Evolutionary conservation across 139 green algal genomes (phyloP).

Genomic region (Chlamydomonas asymmetrica): DNA sequence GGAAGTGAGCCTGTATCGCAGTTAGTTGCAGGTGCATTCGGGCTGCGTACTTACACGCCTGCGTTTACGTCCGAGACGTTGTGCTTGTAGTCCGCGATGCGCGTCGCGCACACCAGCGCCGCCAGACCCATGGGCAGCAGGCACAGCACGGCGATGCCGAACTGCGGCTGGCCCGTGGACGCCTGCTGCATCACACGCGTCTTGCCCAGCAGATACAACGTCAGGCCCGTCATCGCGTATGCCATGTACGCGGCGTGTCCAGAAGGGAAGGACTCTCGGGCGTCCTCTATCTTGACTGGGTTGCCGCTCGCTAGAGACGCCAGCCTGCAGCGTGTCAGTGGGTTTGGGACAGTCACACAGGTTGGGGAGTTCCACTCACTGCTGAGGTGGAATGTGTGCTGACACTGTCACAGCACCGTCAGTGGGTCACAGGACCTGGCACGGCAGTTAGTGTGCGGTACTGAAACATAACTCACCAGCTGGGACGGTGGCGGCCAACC

Average conservation of each 20-base stretch:
- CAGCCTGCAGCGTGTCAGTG: conserved; percentile 32
- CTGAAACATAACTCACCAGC: conserved; percentile 30
- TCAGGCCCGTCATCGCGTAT: conserved; percentile 35
- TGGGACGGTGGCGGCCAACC: conserved; percentile 29
- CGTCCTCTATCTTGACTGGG: conserved; percentile 9
- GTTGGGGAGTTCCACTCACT: background rate
- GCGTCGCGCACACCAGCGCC: conserved; percentile 40
- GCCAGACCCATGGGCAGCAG: conserved; percentile 42
- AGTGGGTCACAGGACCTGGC: background rate
- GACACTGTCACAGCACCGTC: background rate
- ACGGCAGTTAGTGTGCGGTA: background rate
- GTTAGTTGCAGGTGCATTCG: no score
- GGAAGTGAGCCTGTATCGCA: no score
- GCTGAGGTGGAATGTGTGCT: background rate
- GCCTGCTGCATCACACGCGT: conserved; percentile 2
- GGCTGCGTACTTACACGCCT: conserved; percentile 11
- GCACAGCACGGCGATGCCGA: conserved; percentile 36
- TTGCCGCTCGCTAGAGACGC: conserved; percentile 8
- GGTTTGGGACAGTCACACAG: background rate
- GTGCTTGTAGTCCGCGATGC: conserved; percentile 53
- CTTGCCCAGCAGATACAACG: conserved; percentile 39
- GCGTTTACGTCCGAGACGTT: conserved; percentile 29
- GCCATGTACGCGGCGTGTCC: conserved; percentile 50
- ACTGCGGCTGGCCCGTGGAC: conserved; percentile 33
- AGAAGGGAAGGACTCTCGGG: conserved; percentile 36